A percentile compares a stretch with the other conserved stretches of the same genome.
Conservation (phyloP, 352 stramenopile genomes). For the Phytopythium helicoides region DNA sequence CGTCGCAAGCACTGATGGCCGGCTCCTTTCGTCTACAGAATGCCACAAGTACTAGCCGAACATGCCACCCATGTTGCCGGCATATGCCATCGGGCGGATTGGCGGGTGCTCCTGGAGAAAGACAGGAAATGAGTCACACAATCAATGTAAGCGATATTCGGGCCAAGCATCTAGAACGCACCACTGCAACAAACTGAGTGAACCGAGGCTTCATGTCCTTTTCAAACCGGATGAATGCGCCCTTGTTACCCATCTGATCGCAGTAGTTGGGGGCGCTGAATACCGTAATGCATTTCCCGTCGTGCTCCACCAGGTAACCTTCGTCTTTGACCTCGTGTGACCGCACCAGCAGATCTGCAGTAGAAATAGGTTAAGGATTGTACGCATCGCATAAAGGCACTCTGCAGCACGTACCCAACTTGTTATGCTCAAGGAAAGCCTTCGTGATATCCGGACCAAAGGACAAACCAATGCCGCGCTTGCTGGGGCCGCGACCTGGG, state of each 20-base stretch:
- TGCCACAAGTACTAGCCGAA: slow-evolving; percentile 53
- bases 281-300: slow-evolving; percentile 99
- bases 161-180: slow-evolving; percentile 20
- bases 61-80: slow-evolving; percentile 89
- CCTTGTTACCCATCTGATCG: slow-evolving; percentile 99
- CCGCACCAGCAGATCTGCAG: slow-evolving; percentile 93
- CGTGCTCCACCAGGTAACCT: slow-evolving; percentile 99
- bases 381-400: slow-evolving; percentile 1
- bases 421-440: slow-evolving; percentile 95
- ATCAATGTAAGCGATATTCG: neutral
- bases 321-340: slow-evolving; percentile 99
- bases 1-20: no score
- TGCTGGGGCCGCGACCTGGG: slow-evolving; percentile 91
- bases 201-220: slow-evolving; percentile 94
- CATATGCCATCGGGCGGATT: slow-evolving; percentile 89
- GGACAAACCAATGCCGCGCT: slow-evolving; percentile 95
- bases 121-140: neutral
- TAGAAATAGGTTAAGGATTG: slow-evolving; percentile 6
- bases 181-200: slow-evolving; percentile 94
- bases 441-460: slow-evolving; percentile 99
- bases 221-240: slow-evolving; percentile 98
- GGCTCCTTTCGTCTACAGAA: neutral
- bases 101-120: slow-evolving; percentile 75
- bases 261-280: slow-evolving; percentile 99
- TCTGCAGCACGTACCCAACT: slow-evolving; percentile 66